Evolutionary conservation across 163 green algal genomes (phyloP).

Genomic region (Scenedesmus sp.): DNA sequence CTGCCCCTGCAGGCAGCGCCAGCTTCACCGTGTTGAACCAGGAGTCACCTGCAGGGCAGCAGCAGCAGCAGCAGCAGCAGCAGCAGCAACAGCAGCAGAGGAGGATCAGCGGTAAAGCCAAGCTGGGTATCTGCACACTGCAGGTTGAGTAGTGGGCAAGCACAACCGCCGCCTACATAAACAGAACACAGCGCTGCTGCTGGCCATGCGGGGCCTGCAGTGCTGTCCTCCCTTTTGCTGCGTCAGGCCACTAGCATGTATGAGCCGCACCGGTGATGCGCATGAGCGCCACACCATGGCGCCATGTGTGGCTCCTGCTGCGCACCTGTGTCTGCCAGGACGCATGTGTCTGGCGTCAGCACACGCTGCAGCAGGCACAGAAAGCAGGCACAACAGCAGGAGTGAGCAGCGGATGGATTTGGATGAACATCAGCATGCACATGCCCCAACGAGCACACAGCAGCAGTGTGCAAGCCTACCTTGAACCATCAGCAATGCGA

Average conservation of each 20-base stretch:
- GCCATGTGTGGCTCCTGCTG: no score
- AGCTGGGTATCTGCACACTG: neutral
- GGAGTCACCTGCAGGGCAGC: constrained; percentile 62
- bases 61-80: neutral
- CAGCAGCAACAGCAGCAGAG: neutral
- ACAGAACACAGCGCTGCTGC: no score
- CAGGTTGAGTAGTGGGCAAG: no score
- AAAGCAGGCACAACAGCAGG: constrained; percentile 61
- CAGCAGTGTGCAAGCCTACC: no score
- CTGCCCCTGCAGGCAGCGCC: constrained; percentile 76
- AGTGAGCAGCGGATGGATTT: neutral
- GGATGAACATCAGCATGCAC: neutral
- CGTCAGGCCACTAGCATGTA: no score
- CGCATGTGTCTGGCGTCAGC: constrained; percentile 66
- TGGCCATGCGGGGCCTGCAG: no score
- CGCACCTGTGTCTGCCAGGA: constrained; percentile 80
- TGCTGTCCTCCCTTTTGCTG: no score
- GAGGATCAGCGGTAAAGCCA: neutral
- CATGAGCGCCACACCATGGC: no score
- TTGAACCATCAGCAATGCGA: no score
- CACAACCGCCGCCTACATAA: no score
- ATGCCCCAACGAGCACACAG: no score
- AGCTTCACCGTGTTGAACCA: constrained; percentile 89
- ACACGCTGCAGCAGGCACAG: constrained; percentile 58
- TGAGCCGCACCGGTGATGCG: no score